Evolutionary conservation across 2,329 filamentous ascomycete species (phyloP), one percentile per base, ranked within the genome.

Genomic region (Talaromyces sp.): DNA sequence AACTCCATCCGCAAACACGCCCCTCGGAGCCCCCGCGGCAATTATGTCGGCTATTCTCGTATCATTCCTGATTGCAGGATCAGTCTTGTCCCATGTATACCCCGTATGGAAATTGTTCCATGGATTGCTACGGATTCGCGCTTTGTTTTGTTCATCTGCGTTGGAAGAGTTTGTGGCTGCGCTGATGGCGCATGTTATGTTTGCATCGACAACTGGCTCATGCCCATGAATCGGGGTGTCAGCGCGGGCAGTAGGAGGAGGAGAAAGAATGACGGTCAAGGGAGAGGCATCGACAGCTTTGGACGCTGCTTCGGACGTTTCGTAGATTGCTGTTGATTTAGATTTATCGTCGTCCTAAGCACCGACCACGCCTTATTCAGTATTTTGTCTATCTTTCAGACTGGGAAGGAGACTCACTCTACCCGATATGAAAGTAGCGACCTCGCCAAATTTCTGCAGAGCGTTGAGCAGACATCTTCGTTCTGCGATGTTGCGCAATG

Each of bases 371-470:
- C 35, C 3, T 10, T 13, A 37, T 1, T 37, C 3, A 37, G 35
- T 8, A 3, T 37, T 37, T 3, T 37, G 35, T 13, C 9, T 9
- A 37, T 37, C 27, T 37, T 37, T 4, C 3, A 37, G 35, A 37
- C 9, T 13, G 35, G 11, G 35, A 37, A 2, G 9, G 24, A 16
- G 7, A 50, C 60, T 24, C 68, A 79, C 77, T 68, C 73, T 75
- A 14, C 76, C 64, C 63, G 76, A 78, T 37, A 73, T 70, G 67
- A 78, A 80, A 27, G 73, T 74, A 10, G 72, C 68, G 8, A 80
- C 76, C 67, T 79, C 77, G 22, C 78, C 78, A 69, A 77, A 79
- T 69, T 77, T 75, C 66, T 79, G 77, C 19, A 80, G 69, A 7
- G 75, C 74, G 47, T 71, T 67, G 22, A 79, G 72, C 31, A 80